Conservation (phyloP, 1,139 yeast species). For the Suhomyces yuchorum region DNA sequence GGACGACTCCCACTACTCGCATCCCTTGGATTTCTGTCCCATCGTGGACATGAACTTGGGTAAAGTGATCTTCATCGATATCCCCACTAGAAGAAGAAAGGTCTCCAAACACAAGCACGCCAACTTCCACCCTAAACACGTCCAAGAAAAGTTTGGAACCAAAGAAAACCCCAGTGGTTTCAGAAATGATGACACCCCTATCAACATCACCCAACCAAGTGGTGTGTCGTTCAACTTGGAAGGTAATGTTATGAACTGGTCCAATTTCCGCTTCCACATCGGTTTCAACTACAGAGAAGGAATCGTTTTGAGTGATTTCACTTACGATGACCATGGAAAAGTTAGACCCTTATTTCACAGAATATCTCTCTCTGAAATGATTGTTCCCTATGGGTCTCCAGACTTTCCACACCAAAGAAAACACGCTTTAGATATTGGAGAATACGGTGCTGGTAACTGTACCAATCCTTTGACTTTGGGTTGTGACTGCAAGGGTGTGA, state of each 20-base stretch:
- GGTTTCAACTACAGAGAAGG: constrained; percentile 89
- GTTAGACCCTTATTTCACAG: constrained; percentile 76
- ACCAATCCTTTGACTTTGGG: constrained; percentile 77
- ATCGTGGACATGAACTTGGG: constrained; percentile 72
- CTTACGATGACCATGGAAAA: constrained; percentile 72
- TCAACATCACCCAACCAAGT: constrained; percentile 73
- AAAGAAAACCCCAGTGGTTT: constrained; percentile 52
- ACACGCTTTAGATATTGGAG: constrained; percentile 85
- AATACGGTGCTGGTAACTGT: constrained; percentile 85
- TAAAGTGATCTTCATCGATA: constrained; percentile 71
- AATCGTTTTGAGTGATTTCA: constrained; percentile 71
- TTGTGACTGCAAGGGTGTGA: constrained; percentile 84
- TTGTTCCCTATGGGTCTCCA: constrained; percentile 82
- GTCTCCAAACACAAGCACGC: constrained; percentile 68
- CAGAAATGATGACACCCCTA: constrained; percentile 61
- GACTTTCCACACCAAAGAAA: constrained; percentile 81
- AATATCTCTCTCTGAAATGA: constrained; percentile 78
- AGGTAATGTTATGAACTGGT: constrained; percentile 74
- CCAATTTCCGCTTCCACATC: constrained; percentile 72
- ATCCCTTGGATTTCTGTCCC: constrained; percentile 82
- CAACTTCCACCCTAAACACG: constrained; percentile 66
- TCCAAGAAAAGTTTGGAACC: constrained; percentile 60
- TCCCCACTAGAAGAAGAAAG: constrained; percentile 74
- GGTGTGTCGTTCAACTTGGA: constrained; percentile 76
- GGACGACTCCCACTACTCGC: constrained; percentile 82